Percentiles rank a stretch among this genome's conserved stretches.
phyloP scores from a whole-genome alignment of 176 grass and related monocot species.

The Alloteropsis semialata region DNA sequence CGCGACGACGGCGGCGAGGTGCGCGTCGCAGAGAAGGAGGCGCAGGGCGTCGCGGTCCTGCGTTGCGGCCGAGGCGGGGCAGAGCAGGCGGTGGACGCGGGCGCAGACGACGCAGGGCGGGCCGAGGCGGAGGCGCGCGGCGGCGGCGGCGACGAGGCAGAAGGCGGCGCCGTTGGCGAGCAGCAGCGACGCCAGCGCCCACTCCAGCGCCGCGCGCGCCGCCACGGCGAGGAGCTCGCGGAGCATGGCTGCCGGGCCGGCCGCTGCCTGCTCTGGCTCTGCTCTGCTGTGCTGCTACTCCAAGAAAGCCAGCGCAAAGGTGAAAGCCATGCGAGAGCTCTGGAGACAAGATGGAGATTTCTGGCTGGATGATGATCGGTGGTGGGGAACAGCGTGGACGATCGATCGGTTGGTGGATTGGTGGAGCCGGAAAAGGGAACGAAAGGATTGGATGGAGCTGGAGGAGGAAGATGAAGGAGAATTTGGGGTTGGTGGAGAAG shows the following conservation, averaged over 20 bases:
- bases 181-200: constrained; percentile 41
- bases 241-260: constrained; percentile 28
- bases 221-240: constrained; percentile 20
- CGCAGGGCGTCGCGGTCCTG: not conserved
- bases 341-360: not conserved
- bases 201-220: constrained; percentile 39
- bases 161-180: constrained; percentile 51
- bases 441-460: not conserved
- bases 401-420: too few species aligned
- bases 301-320: not conserved
- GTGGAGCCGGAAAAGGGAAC: not conserved
- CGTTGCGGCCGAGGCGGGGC: not conserved
- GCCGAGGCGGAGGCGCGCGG: constrained; percentile 22
- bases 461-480: not conserved
- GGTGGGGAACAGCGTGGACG: not conserved
- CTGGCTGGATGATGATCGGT: not conserved
- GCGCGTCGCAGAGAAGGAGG: constrained; percentile 33
- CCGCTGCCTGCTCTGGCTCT: not conserved
- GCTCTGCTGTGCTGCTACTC: not conserved
- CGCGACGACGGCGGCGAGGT: constrained; percentile 3
- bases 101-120: constrained; percentile 45
- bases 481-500: not conserved
- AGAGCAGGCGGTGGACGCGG: constrained; percentile 41
- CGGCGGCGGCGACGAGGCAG: constrained; percentile 41
- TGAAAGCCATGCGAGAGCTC: not conserved